Base-by-base conservation (phyloP, 2,329 filamentous ascomycete species). In the Sporothrix globosa region DNA sequence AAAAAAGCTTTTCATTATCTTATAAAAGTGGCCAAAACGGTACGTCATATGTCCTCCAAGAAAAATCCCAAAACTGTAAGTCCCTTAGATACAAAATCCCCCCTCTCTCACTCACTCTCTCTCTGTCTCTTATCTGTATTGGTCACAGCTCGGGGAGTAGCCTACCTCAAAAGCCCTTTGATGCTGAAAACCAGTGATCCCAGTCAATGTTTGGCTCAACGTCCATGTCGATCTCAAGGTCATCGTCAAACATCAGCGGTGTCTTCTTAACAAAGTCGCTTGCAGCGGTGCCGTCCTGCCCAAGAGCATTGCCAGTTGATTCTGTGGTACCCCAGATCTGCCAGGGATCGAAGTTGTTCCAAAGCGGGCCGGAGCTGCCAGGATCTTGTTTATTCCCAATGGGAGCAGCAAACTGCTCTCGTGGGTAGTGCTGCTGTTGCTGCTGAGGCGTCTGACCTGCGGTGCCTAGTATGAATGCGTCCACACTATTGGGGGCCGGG, bases 161-260 rank as follows among this genome's bases (percentile, higher is more conserved):
- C 14, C 9, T 24, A 46, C 27, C 50, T 46, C 63, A 48, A 46
- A 70, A 52, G 10, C 48, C 70, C 7, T 54, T 69, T 5, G 70
- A 24, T 2, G 71, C 70, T 5, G 70, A 66, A 34, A 73, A 65
- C 72, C 71, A 73, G n/a, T 58, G 70, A n/a, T 65, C 68, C 72
- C 72, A 73, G 68, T 72, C 69, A 21, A 73, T 68, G 14, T 67
- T 54, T 4, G 60, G 50, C n/a, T 72, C 70, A 24, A 41, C 48
- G 2, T 69, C 71, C 63, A 72, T 58, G 10, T 70, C 61, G 13
- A 66, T 52, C 14, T 70, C 67, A 30, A 69, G 41, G 11, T 68
- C 69, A 4, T 69, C 60, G 44, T 68, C 67, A 39, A 69, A 67
- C 21, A 68, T 21, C 13, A 67, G 19, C 13, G 68, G 50, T 14